Base-by-base conservation (phyloP, 768 basidiomycete genomes). In the Russula foetens region DNA sequence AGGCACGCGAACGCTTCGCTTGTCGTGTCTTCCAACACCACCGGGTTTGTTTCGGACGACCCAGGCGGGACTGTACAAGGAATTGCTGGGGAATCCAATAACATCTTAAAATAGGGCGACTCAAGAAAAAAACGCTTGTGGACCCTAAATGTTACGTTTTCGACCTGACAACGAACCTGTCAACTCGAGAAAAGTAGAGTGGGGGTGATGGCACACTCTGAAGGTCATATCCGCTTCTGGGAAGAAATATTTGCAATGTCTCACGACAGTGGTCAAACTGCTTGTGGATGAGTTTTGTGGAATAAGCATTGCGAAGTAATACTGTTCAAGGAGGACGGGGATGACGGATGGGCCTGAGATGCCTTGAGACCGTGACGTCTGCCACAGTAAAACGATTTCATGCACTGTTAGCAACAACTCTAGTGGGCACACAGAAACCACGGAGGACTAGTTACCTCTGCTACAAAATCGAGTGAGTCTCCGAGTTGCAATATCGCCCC, bases 121-220 rank as follows among this genome's bases (percentile, higher is more conserved):
- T 88, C 84, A 0, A 76, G 75, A 41, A 88, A 84, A 51, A 86
- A 85, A 46, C 80, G 82, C 1, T 80, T 75, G 59, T 86, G 85
- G 0, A 88, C 75, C 0, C 79, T 73, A 62, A 84, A 88, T 0
- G 80, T 71, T 4, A 74, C 70, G 57, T 83, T 77, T 50, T 84
- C 82, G 17, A 82, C 81, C 85, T 87, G 26, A 33, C 12, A 17
- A 38, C 51, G 8, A 21, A 17, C 39, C 14, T 33, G 19, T 66
- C 31, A 55, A 23, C 7, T 24, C 23, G 14, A 35, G 9, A 21
- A 48, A 50, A 2, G 6, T 3, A 14, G 5, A 4, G 15, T 2
- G 26, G 28, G 11, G 1, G 28, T 45, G 19, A 21, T 41, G 21
- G 24, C 51, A 6, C 24, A 62, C 60, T 14, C 4, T 31, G 38